Conservation (phyloP, 2,329 filamentous ascomycete species). For the Monosporascus sp. region DNA sequence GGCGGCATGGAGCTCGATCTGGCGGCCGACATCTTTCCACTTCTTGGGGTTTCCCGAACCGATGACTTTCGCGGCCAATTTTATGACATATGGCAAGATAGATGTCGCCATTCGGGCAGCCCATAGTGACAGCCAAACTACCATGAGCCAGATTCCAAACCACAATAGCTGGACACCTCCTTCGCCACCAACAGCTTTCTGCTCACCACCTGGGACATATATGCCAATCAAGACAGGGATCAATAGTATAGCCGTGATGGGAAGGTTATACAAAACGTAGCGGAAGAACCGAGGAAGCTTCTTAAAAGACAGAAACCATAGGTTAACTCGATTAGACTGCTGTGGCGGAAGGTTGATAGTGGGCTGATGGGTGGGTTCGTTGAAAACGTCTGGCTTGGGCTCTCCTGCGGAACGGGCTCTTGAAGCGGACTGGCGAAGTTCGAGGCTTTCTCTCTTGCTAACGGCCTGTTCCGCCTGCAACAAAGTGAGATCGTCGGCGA, state of each 20-base stretch:
- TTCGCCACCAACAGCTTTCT: conserved; percentile 54
- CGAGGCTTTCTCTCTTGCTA: conserved; percentile 16
- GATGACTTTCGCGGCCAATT: conserved; percentile 61
- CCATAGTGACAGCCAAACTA: conserved; percentile 90
- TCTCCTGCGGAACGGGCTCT: conserved; percentile 13
- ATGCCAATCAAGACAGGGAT: conserved; percentile 64
- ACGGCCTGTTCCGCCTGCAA: conserved; percentile 26
- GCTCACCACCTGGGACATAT: conserved; percentile 39
- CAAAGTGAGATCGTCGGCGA: conserved; percentile 26
- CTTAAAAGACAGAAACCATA: conserved; percentile 52
- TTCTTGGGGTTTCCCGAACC: conserved; percentile 84
- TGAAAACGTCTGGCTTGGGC: conserved; percentile 26
- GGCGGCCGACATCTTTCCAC: conserved; percentile 82
- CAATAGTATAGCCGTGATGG: conserved; percentile 57
- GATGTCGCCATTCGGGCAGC: conserved; percentile 55
- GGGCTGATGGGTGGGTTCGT: conserved; percentile 16
- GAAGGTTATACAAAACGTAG: conserved; percentile 67
- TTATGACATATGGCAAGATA: conserved; percentile 43
- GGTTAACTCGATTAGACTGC: conserved; percentile 56
- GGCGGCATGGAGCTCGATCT: conserved; percentile 78
- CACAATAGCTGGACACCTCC: conserved; percentile 77
- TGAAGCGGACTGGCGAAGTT: conserved; percentile 17
- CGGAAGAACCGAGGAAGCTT: conserved; percentile 58
- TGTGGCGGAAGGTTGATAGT: conserved; percentile 40
- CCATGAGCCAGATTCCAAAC: conserved; percentile 95